These are phyloP conservation scores for Yamadazyma olivae DNA, from an alignment of 805 yeast species.

Conservation along the genomic window DNA sequence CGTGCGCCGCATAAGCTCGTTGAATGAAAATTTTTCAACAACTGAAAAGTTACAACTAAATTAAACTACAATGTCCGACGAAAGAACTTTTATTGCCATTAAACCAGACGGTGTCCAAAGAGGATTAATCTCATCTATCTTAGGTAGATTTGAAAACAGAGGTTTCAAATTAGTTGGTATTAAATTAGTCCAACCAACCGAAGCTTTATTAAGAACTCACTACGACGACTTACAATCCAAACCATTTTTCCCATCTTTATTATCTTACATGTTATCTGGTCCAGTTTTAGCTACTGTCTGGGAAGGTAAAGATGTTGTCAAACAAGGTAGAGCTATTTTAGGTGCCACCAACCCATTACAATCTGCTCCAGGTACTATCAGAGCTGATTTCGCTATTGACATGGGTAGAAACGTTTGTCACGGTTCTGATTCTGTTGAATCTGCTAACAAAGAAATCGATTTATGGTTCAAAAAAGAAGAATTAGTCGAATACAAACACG, in stretches of 20 bases:
- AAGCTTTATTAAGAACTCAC: constrained; percentile 85
- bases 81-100: constrained; percentile 90
- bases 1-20: too few species aligned
- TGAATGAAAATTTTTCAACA: constrained; percentile 9
- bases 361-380: constrained; percentile 99
- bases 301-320: constrained; percentile 99
- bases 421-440: constrained; percentile 99
- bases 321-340: constrained; percentile 94
- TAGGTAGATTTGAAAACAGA: constrained; percentile 92
- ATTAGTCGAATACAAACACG: constrained; percentile 85
- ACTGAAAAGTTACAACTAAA: background rate
- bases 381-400: constrained; percentile 98
- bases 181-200: constrained; percentile 86
- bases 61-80: constrained; percentile 55
- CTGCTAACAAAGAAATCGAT: constrained; percentile 91
- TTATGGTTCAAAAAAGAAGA: constrained; percentile 99
- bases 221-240: constrained; percentile 92
- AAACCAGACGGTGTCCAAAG: constrained; percentile 99
- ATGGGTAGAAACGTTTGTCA: constrained; percentile 99
- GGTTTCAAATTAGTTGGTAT: constrained; percentile 97
- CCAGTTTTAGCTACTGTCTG: constrained; percentile 99
- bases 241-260: constrained; percentile 97
- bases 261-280: constrained; percentile 96
- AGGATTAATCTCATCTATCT: constrained; percentile 87
- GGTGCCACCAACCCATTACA: constrained; percentile 99